phyloP scores from a whole-genome alignment of 208 protist species.

The Crithidia fasciculata region DNA sequence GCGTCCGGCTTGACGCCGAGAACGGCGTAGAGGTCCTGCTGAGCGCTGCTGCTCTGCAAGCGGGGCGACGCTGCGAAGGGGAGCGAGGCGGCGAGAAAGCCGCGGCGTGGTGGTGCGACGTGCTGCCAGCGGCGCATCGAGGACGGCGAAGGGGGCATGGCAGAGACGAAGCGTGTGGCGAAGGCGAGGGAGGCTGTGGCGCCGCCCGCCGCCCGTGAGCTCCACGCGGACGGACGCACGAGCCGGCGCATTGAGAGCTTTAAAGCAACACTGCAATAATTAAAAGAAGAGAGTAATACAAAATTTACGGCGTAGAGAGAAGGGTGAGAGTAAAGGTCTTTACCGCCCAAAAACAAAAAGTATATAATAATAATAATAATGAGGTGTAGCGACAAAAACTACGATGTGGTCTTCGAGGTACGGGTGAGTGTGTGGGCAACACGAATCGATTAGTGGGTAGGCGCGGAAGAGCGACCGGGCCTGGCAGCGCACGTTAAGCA shows the following conservation, averaged over 20 bases:
- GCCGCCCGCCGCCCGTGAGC: background rate
- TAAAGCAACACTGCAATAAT: no score
- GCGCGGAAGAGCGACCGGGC: no score
- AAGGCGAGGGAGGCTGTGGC: background rate
- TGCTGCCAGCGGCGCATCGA: constrained; percentile 13
- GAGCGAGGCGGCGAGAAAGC: background rate
- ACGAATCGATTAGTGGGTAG: no score
- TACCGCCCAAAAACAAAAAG: no score
- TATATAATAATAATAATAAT: no score
- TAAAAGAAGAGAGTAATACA: no score
- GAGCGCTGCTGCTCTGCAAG: constrained; percentile 20
- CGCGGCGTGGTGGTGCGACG: background rate
- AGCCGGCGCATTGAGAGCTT: constrained; percentile 22
- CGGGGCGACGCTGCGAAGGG: background rate
- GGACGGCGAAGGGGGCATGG: background rate
- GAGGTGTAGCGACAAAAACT: no score
- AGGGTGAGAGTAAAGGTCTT: no score
- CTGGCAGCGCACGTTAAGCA: background rate
- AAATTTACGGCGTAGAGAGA: no score
- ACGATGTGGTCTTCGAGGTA: no score
- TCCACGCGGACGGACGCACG: background rate
- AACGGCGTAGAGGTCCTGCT: constrained; percentile 75
- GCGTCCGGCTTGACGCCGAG: constrained; percentile 79
- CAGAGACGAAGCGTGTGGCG: background rate
- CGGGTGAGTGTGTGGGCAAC: no score